phyloP scores from a whole-genome alignment of 805 yeast genomes.

The Saturnispora besseyi region DNA sequence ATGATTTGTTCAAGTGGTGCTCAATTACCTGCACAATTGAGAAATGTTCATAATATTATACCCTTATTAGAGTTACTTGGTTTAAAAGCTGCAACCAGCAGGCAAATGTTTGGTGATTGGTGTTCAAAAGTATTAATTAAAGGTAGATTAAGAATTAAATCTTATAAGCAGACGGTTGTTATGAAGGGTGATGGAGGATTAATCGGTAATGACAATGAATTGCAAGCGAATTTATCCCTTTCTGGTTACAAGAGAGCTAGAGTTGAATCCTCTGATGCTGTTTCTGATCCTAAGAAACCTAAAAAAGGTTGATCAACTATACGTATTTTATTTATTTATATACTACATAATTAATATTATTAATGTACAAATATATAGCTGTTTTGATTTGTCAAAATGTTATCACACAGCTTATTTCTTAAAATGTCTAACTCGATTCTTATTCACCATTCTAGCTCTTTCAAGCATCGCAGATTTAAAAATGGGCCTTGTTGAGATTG shows the following conservation, averaged over 20 bases:
- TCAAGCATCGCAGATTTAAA: slow-evolving; percentile 25
- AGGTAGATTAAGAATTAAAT: slow-evolving; percentile 64
- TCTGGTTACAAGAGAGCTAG: not conserved
- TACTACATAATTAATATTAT: not conserved
- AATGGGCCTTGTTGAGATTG: not conserved
- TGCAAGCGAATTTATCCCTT: not conserved
- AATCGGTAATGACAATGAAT: slow-evolving; percentile 17
- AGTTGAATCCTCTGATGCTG: not conserved
- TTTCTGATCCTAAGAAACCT: not conserved
- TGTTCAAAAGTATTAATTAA: slow-evolving; percentile 59
- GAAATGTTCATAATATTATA: slow-evolving; percentile 61
- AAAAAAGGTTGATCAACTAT: not conserved
- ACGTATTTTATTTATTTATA: not conserved
- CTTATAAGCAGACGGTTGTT: slow-evolving; percentile 68
- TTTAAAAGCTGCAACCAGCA: slow-evolving; percentile 52
- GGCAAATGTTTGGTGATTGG: slow-evolving; percentile 46
- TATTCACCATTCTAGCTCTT: slow-evolving; percentile 25
- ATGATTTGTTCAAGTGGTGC: slow-evolving; percentile 68
- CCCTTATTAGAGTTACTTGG: slow-evolving; percentile 64
- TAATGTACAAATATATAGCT: not conserved
- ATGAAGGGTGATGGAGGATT: slow-evolving; percentile 40
- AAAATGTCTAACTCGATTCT: slow-evolving; percentile 11
- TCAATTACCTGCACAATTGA: slow-evolving; percentile 38
- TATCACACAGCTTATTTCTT: not conserved
- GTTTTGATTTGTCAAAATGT: not conserved